Conservation (phyloP, 768 basidiomycete genomes). For the Paxillus rubicundulus region DNA sequence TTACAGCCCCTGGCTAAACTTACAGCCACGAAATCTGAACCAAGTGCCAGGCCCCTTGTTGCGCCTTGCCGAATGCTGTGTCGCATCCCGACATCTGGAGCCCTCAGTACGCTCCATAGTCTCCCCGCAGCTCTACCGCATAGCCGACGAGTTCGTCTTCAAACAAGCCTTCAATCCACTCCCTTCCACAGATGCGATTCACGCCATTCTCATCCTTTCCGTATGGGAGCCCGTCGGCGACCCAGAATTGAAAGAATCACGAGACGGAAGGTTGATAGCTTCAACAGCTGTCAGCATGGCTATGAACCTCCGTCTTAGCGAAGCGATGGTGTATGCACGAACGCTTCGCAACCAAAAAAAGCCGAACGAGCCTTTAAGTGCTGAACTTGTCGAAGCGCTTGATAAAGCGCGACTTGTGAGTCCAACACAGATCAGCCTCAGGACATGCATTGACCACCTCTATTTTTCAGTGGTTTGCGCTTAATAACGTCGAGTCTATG, state of each 20-base stretch:
- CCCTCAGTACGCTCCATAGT: slow-evolving; percentile 33
- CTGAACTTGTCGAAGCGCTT: slow-evolving; percentile 34
- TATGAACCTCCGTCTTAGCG: slow-evolving; percentile 41
- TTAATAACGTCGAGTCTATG: slow-evolving; percentile 41
- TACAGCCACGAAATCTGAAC: slow-evolving; percentile 32
- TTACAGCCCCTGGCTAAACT: slow-evolving; percentile 44
- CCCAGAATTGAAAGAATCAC: slow-evolving; percentile 26
- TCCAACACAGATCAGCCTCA: slow-evolving; percentile 6
- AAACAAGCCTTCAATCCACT: slow-evolving; percentile 42
- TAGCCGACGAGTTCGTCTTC: slow-evolving; percentile 39
- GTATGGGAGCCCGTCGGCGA: slow-evolving; percentile 44
- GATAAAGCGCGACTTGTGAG: slow-evolving; percentile 39
- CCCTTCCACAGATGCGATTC: slow-evolving; percentile 41
- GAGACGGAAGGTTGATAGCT: slow-evolving; percentile 40
- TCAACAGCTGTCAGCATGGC: slow-evolving; percentile 47
- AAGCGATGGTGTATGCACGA: slow-evolving; percentile 33
- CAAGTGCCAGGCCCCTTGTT: slow-evolving; percentile 36
- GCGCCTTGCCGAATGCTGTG: slow-evolving; percentile 44
- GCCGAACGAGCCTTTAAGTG: slow-evolving; percentile 21
- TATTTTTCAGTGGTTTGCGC: slow-evolving; percentile 37
- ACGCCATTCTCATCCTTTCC: slow-evolving; percentile 41
- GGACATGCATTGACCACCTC: slow-evolving; percentile 14
- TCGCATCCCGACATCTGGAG: slow-evolving; percentile 45
- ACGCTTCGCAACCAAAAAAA: slow-evolving; percentile 31
- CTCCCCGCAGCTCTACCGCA: slow-evolving; percentile 39